A percentile compares a stretch with the other conserved stretches of the same genome.
Evolutionary conservation across 176 grass and related monocot species (phyloP).

Genomic region (Elymus sibiricus): DNA sequence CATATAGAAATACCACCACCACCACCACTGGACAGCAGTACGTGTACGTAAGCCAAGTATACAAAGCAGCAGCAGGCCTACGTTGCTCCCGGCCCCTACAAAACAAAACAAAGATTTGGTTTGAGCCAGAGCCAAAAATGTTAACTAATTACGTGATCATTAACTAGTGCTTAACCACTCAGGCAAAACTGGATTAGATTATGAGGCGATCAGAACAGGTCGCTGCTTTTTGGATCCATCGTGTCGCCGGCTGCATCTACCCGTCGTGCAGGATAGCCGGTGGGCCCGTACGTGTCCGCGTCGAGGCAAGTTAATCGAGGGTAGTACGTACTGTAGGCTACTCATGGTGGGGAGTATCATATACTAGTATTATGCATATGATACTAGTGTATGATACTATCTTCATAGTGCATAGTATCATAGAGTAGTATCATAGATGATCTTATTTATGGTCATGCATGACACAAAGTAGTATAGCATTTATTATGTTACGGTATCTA

Average conservation of each 20-base stretch:
- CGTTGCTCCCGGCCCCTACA: background rate
- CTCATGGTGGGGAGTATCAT: too few relatives aligned
- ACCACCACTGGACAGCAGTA: background rate
- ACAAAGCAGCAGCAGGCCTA: background rate
- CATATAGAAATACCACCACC: background rate
- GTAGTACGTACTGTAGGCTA: too few relatives aligned
- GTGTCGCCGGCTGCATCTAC: slow-evolving; percentile 25
- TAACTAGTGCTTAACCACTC: background rate
- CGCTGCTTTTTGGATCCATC: slow-evolving; percentile 24
- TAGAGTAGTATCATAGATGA: too few relatives aligned
- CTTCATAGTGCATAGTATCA: too few relatives aligned
- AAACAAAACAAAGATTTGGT: slow-evolving; percentile 24
- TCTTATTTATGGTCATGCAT: too few relatives aligned
- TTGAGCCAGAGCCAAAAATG: background rate
- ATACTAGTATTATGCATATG: too few relatives aligned
- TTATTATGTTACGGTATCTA: too few relatives aligned
- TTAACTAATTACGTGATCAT: background rate
- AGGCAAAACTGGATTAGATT: background rate
- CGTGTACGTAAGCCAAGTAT: background rate
- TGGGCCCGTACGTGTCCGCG: background rate
- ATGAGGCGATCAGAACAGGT: background rate
- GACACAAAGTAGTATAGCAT: too few relatives aligned
- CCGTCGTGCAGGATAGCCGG: background rate
- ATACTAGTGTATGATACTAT: too few relatives aligned
- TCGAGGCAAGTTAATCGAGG: background rate